Conservation (phyloP, 352 stramenopile genomes). For the Phytophthora sp. region DNA sequence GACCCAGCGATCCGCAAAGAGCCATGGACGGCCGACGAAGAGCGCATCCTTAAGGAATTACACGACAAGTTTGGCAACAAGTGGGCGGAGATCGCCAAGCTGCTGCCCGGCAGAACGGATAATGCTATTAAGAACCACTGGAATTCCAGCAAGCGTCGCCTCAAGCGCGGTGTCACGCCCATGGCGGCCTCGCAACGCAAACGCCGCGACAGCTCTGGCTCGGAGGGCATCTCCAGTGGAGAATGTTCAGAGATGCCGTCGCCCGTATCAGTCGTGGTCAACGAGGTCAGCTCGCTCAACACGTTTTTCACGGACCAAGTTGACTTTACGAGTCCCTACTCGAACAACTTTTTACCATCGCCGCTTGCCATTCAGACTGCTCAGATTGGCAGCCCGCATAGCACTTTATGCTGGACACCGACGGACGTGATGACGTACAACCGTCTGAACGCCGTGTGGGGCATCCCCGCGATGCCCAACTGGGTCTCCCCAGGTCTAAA, state of each 20-base stretch:
- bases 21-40: conserved; percentile 92
- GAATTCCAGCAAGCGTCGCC: conserved; percentile 86
- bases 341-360: conserved; percentile 32
- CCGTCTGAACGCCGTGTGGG: conserved; percentile 32
- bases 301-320: conserved; percentile 26
- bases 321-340: conserved; percentile 31
- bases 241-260: conserved; percentile 5
- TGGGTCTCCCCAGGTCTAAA: conserved; percentile 21
- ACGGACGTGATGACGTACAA: conserved; percentile 36
- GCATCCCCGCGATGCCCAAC: conserved; percentile 23
- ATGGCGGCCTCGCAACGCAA: conserved; percentile 24
- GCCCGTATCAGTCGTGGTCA: not conserved
- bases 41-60: conserved; percentile 70
- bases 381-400: conserved; percentile 28
- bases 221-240: conserved; percentile 2
- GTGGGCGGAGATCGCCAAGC: conserved; percentile 91
- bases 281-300: conserved; percentile 23
- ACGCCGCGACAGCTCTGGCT: conserved; percentile 11
- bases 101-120: conserved; percentile 87
- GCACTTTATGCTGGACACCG: conserved; percentile 39
- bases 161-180: conserved; percentile 54
- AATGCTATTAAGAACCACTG: conserved; percentile 95
- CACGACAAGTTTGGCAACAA: conserved; percentile 90
- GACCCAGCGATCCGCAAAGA: conserved; percentile 94
- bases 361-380: conserved; percentile 38